A percentile compares a stretch with the other conserved stretches of the same genome.
Evolutionary conservation across 2,329 filamentous ascomycete species (phyloP).

Genomic region (Periconia sp.): DNA sequence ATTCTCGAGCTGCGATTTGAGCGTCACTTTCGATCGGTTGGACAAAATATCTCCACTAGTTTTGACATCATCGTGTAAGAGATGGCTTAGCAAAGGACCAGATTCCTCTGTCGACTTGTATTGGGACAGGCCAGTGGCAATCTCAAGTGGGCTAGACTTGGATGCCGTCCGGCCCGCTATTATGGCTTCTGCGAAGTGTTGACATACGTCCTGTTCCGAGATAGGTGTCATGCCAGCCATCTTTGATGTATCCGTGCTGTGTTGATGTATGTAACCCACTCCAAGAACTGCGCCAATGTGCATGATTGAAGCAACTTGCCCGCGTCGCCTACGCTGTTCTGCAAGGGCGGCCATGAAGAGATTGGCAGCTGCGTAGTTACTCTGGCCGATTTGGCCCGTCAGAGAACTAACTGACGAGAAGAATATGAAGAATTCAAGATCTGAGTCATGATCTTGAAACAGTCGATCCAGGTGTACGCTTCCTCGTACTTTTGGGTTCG

Average conservation of each 20-base stretch:
- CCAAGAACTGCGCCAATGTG: not conserved
- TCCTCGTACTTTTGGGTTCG: too few species aligned
- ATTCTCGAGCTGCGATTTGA: too few species aligned
- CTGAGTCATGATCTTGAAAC: too few species aligned
- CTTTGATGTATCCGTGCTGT: too few species aligned
- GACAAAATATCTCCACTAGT: not conserved
- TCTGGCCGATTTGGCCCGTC: not conserved
- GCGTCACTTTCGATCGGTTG: too few species aligned
- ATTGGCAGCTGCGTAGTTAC: not conserved
- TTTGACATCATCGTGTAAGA: not conserved
- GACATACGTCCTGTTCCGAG: not conserved
- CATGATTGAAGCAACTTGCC: not conserved
- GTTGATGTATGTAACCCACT: not conserved
- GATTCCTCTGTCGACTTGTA: too few species aligned
- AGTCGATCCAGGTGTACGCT: too few species aligned
- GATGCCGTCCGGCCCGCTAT: not conserved
- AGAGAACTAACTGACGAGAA: not conserved
- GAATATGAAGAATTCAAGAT: conserved; percentile 4
- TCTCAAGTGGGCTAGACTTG: too few species aligned
- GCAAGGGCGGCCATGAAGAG: not conserved
- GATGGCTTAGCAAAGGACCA: not conserved
- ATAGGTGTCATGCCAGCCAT: too few species aligned
- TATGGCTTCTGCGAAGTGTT: not conserved
- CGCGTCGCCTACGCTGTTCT: not conserved
- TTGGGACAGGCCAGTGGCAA: not conserved